Evolutionary conservation across 306 rosid species (phyloP).

Genomic region (Cajanus cajan): DNA sequence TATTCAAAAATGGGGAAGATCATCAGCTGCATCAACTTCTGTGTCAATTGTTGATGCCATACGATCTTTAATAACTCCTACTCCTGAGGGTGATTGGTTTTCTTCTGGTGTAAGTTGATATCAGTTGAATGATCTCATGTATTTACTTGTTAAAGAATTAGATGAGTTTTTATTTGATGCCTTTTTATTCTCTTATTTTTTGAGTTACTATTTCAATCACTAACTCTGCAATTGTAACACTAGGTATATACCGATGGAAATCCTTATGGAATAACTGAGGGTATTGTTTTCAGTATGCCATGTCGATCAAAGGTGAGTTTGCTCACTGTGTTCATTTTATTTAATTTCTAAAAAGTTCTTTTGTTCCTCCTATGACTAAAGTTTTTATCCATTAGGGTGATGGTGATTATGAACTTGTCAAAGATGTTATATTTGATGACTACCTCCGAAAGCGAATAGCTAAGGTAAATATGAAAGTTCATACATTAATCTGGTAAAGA

Average conservation of each 20-base stretch:
- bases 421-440: constrained; percentile 73
- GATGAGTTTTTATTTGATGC: neutral
- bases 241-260: constrained; percentile 88
- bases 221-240: constrained; percentile 16
- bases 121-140: neutral
- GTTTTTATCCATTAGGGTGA: constrained; percentile 60
- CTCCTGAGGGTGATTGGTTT: constrained; percentile 98
- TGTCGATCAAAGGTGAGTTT: constrained; percentile 83
- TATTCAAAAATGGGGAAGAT: constrained; percentile 96
- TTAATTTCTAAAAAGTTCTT: neutral
- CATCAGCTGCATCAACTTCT: constrained; percentile 97
- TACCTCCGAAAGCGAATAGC: constrained; percentile 68
- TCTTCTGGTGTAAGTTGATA: constrained; percentile 77
- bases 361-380: neutral
- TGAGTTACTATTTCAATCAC: constrained; percentile 9
- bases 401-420: constrained; percentile 89
- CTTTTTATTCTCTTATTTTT: neutral
- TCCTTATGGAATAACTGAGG: constrained; percentile 92
- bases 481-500: neutral
- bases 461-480: constrained; percentile 44
- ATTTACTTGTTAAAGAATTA: neutral
- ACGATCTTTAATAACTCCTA: constrained; percentile 76
- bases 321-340: constrained; percentile 1
- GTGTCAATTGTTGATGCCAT: constrained; percentile 90
- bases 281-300: constrained; percentile 94